Conservation (phyloP, 1,284 basidiomycete species). For the Dichomitus squalens region DNA sequence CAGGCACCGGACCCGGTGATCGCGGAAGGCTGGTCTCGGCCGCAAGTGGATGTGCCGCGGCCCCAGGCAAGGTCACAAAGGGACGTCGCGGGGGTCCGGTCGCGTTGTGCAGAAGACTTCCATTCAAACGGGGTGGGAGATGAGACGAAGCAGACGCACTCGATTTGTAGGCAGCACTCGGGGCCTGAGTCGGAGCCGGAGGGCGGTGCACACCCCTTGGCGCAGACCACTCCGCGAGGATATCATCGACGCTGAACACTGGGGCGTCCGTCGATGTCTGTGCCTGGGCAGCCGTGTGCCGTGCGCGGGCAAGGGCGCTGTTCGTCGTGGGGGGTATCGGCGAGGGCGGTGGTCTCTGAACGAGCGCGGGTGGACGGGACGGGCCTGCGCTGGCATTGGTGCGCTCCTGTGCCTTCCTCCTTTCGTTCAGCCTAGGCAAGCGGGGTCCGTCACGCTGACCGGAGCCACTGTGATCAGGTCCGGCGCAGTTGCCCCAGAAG, state of each 20-base stretch:
- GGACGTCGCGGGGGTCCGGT: no score
- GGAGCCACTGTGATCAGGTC: background rate
- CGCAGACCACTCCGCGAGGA: slow-evolving; percentile 10
- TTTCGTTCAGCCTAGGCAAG: background rate
- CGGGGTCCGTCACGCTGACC: background rate
- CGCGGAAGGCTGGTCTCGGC: no score
- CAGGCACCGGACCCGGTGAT: no score
- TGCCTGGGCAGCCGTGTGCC: background rate
- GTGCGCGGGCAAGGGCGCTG: background rate
- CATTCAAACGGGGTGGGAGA: no score
- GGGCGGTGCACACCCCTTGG: background rate
- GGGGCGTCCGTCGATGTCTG: background rate
- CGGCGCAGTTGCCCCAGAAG: slow-evolving; percentile 3
- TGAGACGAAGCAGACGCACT: background rate
- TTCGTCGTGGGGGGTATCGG: slow-evolving; percentile 16
- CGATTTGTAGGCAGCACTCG: background rate
- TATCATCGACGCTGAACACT: slow-evolving; percentile 3
- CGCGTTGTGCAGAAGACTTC: no score
- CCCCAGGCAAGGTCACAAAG: no score
- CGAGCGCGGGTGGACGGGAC: background rate
- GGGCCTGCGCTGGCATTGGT: background rate
- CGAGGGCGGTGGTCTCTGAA: background rate
- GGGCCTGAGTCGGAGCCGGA: background rate
- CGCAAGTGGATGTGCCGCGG: no score
- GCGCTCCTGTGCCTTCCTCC: background rate